These are phyloP conservation scores for Aspergillus fijiensis DNA, from an alignment of 2,329 filamentous ascomycete species.

Conservation along the genomic window DNA sequence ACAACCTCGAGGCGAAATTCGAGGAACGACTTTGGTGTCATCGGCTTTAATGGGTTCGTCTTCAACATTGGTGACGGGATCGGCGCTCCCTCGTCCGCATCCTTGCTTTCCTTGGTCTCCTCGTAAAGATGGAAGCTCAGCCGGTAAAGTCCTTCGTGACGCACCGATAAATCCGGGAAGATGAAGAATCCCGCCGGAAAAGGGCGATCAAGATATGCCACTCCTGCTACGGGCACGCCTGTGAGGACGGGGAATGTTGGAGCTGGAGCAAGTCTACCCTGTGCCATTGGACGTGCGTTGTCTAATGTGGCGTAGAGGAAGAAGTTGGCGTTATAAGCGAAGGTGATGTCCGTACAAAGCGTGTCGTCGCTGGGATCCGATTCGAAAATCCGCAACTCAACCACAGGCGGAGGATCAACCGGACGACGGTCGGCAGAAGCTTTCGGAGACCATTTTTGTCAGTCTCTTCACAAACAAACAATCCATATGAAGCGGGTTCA, in stretches of 20 bases:
- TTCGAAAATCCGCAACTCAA: constrained; percentile 84
- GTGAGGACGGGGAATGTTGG: constrained; percentile 80
- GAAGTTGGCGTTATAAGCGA: constrained; percentile 93
- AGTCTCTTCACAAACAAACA: constrained; percentile 5
- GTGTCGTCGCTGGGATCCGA: constrained; percentile 56
- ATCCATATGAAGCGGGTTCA: constrained; percentile 1
- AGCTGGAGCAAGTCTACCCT: constrained; percentile 70
- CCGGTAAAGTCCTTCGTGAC: constrained; percentile 91
- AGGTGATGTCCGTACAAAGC: constrained; percentile 71
- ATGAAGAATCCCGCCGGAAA: constrained; percentile 84
- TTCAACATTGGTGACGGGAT: constrained; percentile 35
- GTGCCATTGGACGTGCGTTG: constrained; percentile 77
- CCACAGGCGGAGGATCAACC: constrained; percentile 91
- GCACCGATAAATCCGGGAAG: constrained; percentile 93
- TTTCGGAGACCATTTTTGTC: constrained; percentile 36
- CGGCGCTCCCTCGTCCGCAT: constrained; percentile 63
- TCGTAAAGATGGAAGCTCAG: constrained; percentile 92
- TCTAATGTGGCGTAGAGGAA: constrained; percentile 94
- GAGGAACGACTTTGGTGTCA: constrained; percentile 59
- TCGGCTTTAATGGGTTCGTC: constrained; percentile 38
- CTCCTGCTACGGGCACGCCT: constrained; percentile 90
- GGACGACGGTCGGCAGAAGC: constrained; percentile 85
- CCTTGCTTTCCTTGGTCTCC: constrained; percentile 80
- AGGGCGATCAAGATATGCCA: constrained; percentile 92
- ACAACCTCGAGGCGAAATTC: constrained; percentile 88